Evolutionary conservation across 306 rosid genomes (phyloP), one percentile per base, ranked within the genome.

Genomic region (Castanea crenata): DNA sequence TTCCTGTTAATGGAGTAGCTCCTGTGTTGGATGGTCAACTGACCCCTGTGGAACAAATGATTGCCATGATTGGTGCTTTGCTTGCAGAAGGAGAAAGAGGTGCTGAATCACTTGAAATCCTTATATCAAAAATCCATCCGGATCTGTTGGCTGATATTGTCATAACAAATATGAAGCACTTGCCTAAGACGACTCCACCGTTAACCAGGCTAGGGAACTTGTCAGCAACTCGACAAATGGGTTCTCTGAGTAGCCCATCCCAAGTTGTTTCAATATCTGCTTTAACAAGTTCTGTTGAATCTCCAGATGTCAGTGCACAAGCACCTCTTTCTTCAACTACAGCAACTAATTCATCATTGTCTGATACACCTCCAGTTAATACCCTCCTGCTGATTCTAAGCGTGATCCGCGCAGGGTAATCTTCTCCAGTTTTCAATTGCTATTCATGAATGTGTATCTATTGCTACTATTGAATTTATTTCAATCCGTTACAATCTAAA

Each of bases 11-110:
- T 34, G 97, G 95, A 71, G 83, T 76, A 52, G 75, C 97, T 79
- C 87, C 97, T 65, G 71, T 83, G 20, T 74, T 90, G 69, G 96
- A 93, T 80, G 86, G 85, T 38, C 94, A 90, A 80, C 74, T 88
- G 80, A 80, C 88, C 83, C 97, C 97, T 52, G 99, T 89, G 80
- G 99, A 95, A 86, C 97, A 95, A 85, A 95, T 95, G 99, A 90
- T 95, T 89, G 90, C 97, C 3, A 79, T 95, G 84, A 95, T 95
- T 77, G 98, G 99, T 76, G 99, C 99, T 67, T 89, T 95, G 87
- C 91, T 95, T 79, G 99, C 98, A 80, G 99, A 95, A 88, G 99
- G 99, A 76, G 98, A 95, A 83, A 90, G 96, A 80, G 99, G 99
- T 64, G 97, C 92, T 46, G 97, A 95, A 80, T 93, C 99, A 69